Conservation (phyloP, 345 rosid genomes). For the Luvunga scandens region DNA sequence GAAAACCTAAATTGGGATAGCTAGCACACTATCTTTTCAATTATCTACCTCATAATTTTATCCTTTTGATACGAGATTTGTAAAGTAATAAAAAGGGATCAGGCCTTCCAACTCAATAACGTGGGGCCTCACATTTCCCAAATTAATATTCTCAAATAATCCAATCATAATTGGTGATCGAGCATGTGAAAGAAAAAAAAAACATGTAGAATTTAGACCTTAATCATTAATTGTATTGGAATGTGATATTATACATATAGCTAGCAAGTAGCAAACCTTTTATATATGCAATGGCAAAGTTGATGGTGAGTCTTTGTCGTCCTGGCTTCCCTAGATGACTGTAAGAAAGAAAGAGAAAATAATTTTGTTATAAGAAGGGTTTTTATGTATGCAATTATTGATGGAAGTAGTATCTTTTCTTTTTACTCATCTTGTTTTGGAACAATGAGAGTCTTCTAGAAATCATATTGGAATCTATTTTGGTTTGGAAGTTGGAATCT, state of each 20-base stretch:
- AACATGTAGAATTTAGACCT: background rate
- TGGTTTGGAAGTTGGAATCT: background rate
- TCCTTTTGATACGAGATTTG: slow-evolving; percentile 18
- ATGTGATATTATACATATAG: background rate
- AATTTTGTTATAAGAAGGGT: background rate
- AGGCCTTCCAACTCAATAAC: background rate
- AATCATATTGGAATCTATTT: background rate
- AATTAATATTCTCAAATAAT: background rate
- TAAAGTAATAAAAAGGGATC: background rate
- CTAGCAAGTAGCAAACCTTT: background rate
- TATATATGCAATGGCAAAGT: background rate
- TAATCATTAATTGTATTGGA: background rate
- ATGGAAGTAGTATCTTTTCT: background rate
- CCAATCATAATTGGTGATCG: background rate
- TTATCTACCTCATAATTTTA: slow-evolving; percentile 18
- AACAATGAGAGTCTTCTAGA: background rate
- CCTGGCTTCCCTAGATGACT: background rate
- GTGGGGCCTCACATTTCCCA: background rate
- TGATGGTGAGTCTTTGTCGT: background rate
- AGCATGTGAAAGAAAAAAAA: too few relatives aligned
- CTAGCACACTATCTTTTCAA: background rate
- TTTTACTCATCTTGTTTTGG: background rate
- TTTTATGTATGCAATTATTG: background rate
- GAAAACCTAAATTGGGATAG: background rate
- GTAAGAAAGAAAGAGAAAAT: background rate